These are phyloP conservation scores for Colletotrichum sp. DNA, from an alignment of 2,329 filamentous ascomycete genomes.

Conservation along the genomic window DNA sequence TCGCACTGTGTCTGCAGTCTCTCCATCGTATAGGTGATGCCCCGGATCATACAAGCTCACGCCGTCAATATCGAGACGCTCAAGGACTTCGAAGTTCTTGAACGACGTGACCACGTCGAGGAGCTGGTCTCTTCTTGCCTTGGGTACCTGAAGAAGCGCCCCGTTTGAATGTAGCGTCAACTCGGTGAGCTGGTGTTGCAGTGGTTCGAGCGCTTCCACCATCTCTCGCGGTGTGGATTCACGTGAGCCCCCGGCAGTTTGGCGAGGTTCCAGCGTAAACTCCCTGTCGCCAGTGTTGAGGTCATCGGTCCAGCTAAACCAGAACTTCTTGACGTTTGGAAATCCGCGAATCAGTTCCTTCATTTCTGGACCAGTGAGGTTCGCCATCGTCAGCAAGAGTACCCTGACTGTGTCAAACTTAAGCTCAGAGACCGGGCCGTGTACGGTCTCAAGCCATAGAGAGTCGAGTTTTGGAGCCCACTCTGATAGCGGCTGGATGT, in stretches of 20 bases:
- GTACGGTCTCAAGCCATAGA: background rate
- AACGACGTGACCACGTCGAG: background rate
- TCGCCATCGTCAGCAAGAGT: background rate
- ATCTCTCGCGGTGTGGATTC: background rate
- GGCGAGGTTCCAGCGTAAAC: background rate
- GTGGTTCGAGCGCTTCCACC: background rate
- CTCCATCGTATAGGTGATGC: background rate
- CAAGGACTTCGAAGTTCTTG: background rate
- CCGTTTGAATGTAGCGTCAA: background rate
- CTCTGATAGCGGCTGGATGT: background rate
- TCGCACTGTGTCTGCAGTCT: background rate
- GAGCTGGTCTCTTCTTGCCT: background rate
- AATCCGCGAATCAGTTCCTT: background rate
- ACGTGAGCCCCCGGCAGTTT: background rate
- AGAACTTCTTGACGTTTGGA: background rate
- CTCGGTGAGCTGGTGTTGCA: background rate
- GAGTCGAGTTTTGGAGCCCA: background rate
- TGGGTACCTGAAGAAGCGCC: too few relatives aligned
- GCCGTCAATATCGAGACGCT: background rate
- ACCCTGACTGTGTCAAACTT: background rate
- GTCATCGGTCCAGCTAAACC: background rate
- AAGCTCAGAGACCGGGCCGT: background rate
- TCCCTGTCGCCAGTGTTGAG: background rate
- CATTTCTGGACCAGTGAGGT: background rate
- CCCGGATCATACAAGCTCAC: background rate